Conservation (phyloP, 2,329 filamentous ascomycete species). For the Microcera coccophila region DNA sequence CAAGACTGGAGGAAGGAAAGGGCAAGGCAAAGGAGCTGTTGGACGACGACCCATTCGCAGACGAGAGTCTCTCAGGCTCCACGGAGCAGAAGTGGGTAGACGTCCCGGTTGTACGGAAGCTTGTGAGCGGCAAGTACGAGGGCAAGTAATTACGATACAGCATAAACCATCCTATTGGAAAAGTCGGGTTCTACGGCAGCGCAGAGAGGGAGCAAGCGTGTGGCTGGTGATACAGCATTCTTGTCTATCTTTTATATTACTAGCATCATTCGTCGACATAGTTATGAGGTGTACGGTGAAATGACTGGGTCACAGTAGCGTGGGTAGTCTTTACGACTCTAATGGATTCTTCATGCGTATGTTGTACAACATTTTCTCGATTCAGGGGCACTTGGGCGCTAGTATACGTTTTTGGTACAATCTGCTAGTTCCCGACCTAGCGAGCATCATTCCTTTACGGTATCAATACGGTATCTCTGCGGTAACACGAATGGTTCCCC, state of each 20-base stretch:
- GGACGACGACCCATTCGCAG: constrained; percentile 67
- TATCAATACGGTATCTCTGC: too few species aligned
- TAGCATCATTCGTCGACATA: background rate
- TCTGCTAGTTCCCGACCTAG: too few species aligned
- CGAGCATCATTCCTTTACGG: too few species aligned
- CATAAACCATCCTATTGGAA: too few species aligned
- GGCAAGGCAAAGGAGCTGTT: constrained; percentile 50
- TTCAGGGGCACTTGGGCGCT: too few species aligned
- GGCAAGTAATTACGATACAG: constrained; percentile 32
- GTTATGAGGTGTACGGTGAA: constrained; percentile 4
- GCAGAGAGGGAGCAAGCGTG: constrained; percentile 17
- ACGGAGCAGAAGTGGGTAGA: constrained; percentile 56
- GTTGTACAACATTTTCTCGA: too few species aligned
- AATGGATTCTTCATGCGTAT: background rate
- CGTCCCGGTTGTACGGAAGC: constrained; percentile 61
- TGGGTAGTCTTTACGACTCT: constrained; percentile 15
- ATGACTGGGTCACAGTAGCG: background rate
- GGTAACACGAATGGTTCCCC: too few species aligned
- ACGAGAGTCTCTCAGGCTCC: constrained; percentile 27
- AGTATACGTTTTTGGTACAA: too few species aligned
- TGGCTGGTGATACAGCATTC: constrained; percentile 19
- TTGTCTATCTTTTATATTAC: constrained; percentile 10
- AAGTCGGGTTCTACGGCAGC: too few species aligned
- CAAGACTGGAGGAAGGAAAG: constrained; percentile 47
- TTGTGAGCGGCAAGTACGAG: constrained; percentile 74